Evolutionary conservation across 768 basidiomycete species (phyloP), one percentile per base, ranked within the genome.

Genomic region (Lepiota venenata): DNA sequence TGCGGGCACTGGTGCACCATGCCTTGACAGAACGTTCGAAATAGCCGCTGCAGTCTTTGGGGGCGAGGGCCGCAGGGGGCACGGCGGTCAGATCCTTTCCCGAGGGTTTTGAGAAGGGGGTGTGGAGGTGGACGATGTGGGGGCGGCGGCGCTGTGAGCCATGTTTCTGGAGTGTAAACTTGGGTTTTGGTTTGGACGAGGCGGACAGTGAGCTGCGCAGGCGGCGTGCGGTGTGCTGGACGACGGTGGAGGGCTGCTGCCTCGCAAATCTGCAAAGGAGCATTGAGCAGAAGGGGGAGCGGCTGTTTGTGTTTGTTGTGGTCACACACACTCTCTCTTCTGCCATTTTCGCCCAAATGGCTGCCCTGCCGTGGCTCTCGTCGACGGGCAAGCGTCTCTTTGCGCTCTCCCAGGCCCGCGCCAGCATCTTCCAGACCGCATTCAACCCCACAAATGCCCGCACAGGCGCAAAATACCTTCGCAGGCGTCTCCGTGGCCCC

Each of bases 391-490:
- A 51, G 14, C 80, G 83, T 48, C 68, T 91, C n/a, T 71, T 75
- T 12, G 73, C 80, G n/a, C 74, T 93, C 58, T 78, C 69, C 1
- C 78, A 80, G 46, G 74, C 89, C 4, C 86, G 85, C 41, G 86
- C 83, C 65, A 65, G 76, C 39, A 81, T 98, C 50, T 96, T 98
- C 64, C 83, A 93, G 64, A 96, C 92, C 8, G 76, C 87, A 3
- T 93, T 89, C 72, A 98, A 98, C 70, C 95, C 95, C 0, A 79
- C 79, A 2, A 81, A 81, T 22, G 66, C 83, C 12, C 85, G 95
- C 15, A 94, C 90, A 0, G 96, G 96, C 15, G 88, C 93, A 22
- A 98, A 98, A 73, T 93, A 96, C 73, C 83, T 98, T 43, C 84
- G 88, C 16, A 77, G 81, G 12, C 79, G 88, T 15, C 81, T 98